A percentile compares a stretch with the other conserved stretches of the same genome.
These are phyloP conservation scores for Saitozyma podzolica DNA, from an alignment of 768 basidiomycete species.

Conservation along the genomic window DNA sequence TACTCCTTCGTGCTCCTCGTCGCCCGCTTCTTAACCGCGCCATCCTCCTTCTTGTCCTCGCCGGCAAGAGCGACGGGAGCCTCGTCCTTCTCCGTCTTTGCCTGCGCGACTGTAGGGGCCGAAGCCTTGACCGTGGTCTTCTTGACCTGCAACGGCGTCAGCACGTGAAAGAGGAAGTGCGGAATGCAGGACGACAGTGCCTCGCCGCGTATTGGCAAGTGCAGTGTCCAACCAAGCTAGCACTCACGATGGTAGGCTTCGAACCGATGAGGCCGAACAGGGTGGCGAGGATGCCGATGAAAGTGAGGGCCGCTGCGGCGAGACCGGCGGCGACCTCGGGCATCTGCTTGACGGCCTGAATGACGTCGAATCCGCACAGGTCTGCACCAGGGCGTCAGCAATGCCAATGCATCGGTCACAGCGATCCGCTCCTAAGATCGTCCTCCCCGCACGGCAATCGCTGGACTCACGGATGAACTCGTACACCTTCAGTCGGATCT, in stretches of 20 bases:
- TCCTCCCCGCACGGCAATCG: background rate
- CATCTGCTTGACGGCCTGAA: conserved; percentile 79
- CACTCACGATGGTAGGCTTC: conserved; percentile 46
- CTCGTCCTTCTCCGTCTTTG: conserved; percentile 16
- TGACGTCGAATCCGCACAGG: conserved; percentile 37
- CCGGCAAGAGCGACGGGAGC: conserved; percentile 14
- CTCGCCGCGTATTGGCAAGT: no score
- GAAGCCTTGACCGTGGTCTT: conserved; percentile 66
- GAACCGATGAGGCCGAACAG: conserved; percentile 74
- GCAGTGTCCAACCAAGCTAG: no score
- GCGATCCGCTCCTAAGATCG: background rate
- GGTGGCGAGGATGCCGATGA: conserved; percentile 80
- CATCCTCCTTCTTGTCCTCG: conserved; percentile 36
- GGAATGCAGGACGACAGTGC: conserved; percentile 11
- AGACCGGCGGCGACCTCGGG: conserved; percentile 84
- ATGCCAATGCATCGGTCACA: background rate
- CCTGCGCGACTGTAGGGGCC: conserved; percentile 39
- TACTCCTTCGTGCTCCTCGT: conserved; percentile 37
- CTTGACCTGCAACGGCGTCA: conserved; percentile 19
- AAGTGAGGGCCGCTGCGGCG: conserved; percentile 68
- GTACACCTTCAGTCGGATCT: conserved; percentile 73
- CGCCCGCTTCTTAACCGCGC: conserved; percentile 42
- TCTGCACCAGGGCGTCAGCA: conserved; percentile 21
- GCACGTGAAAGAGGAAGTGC: background rate
- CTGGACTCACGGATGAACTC: conserved; percentile 63